Evolutionary conservation across 129 eudicot genomes (phyloP).

Genomic region (Chrysanthemum makinoi): DNA sequence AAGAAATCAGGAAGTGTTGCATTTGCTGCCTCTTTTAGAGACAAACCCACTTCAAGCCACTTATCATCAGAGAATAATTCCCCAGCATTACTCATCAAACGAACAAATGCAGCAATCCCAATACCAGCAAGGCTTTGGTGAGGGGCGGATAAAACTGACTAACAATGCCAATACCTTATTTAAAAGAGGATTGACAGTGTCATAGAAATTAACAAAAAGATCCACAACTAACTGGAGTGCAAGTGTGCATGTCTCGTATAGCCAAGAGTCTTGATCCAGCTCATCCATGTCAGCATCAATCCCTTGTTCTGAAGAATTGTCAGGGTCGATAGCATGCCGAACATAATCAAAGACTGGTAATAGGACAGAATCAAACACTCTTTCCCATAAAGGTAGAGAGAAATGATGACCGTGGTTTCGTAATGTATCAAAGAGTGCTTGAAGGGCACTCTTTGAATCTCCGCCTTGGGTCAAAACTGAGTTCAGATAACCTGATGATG

Average conservation of each 20-base stretch:
- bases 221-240: slow-evolving; percentile 95
- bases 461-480: slow-evolving; percentile 94
- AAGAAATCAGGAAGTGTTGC: slow-evolving; percentile 87
- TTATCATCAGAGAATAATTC: slow-evolving; percentile 79
- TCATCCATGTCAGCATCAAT: slow-evolving; percentile 51
- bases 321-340: slow-evolving; percentile 91
- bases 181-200: slow-evolving; percentile 82
- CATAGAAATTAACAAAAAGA: slow-evolving; percentile 80
- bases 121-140: slow-evolving; percentile 98
- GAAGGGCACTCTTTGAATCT: slow-evolving; percentile 83
- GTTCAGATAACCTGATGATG: slow-evolving; percentile 86
- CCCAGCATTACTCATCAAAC: slow-evolving; percentile 89
- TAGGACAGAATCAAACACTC: slow-evolving; percentile 85
- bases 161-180: slow-evolving; percentile 69
- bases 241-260: slow-evolving; percentile 92
- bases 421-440: slow-evolving; percentile 81
- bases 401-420: slow-evolving; percentile 91
- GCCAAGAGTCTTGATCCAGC: slow-evolving; percentile 93
- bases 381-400: slow-evolving; percentile 91
- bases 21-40: slow-evolving; percentile 71
- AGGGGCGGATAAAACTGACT: slow-evolving; percentile 90
- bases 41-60: slow-evolving; percentile 80
- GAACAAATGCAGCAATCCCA: slow-evolving; percentile 96
- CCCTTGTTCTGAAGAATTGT: slow-evolving; percentile 38
- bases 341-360: slow-evolving; percentile 94